phyloP scores from a whole-genome alignment of 1,284 basidiomycete species.

The Coniophora puteana region DNA sequence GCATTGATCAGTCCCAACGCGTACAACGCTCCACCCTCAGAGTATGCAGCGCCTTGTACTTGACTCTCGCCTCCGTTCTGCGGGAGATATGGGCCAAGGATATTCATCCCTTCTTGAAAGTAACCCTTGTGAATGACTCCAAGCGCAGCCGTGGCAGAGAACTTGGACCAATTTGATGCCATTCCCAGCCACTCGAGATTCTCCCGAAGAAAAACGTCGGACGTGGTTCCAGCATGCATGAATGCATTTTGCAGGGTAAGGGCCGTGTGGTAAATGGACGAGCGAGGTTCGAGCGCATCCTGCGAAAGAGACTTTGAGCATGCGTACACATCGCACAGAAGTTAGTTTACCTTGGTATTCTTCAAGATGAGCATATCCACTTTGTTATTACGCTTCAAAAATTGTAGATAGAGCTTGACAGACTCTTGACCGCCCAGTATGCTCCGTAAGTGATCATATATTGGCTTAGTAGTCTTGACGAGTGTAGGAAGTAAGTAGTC shows the following conservation, averaged over 20 bases:
- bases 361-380: conserved; percentile 89
- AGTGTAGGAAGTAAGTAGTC: conserved; percentile 11
- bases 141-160: conserved; percentile 91
- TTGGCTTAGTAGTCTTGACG: conserved; percentile 51
- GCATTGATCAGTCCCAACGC: conserved; percentile 95
- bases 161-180: conserved; percentile 97
- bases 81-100: conserved; percentile 93
- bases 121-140: conserved; percentile 97
- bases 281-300: conserved; percentile 90
- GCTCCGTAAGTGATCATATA: conserved; percentile 69
- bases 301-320: conserved; percentile 24
- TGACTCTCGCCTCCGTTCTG: conserved; percentile 67
- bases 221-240: conserved; percentile 93
- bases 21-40: conserved; percentile 91
- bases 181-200: conserved; percentile 94
- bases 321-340: not conserved
- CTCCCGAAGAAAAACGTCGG: conserved; percentile 87
- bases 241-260: conserved; percentile 95
- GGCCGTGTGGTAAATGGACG: conserved; percentile 94
- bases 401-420: conserved; percentile 90
- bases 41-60: conserved; percentile 75
- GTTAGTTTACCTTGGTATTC: conserved; percentile 71
- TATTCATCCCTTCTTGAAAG: conserved; percentile 87
- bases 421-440: conserved; percentile 89
- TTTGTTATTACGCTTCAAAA: conserved; percentile 91